phyloP scores from a whole-genome alignment of 2,329 filamentous ascomycete species.

The Proliferodiscus dingleyae region DNA sequence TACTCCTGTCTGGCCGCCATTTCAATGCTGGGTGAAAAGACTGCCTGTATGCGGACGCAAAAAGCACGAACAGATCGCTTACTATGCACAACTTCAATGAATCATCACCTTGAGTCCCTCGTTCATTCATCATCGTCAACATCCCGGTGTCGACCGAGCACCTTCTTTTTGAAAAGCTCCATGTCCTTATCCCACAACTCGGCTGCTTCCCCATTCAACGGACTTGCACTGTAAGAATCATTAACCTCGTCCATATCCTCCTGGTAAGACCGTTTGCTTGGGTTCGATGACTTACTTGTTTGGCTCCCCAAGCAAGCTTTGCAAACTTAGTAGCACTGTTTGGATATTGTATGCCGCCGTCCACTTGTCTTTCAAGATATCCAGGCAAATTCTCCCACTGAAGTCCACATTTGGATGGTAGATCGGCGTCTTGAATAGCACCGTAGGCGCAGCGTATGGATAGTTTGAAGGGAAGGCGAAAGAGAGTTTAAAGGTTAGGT shows the following conservation, averaged over 20 bases:
- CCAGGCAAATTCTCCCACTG: constrained; percentile 90
- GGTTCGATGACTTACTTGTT: constrained; percentile 99
- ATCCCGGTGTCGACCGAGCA: constrained; percentile 57
- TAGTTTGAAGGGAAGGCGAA: constrained; percentile 91
- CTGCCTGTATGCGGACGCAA: constrained; percentile 4
- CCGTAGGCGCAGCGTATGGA: constrained; percentile 83
- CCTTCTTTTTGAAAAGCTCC: constrained; percentile 79
- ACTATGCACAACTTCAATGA: constrained; percentile 21
- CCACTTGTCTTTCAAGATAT: constrained; percentile 99
- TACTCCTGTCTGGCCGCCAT: constrained; percentile 17
- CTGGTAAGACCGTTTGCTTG: too few relatives aligned
- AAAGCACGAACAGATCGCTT: constrained; percentile 1
- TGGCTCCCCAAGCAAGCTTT: constrained; percentile 91
- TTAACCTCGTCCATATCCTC: constrained; percentile 10
- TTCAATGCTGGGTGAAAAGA: constrained; percentile 19
- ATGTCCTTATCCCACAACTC: constrained; percentile 90
- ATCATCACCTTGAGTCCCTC: constrained; percentile 6
- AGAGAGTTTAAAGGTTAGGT: constrained; percentile 84
- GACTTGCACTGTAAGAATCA: constrained; percentile 64
- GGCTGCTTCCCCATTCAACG: constrained; percentile 92
- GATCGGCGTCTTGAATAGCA: constrained; percentile 97
- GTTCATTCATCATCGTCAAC: constrained; percentile 55
- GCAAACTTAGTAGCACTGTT: constrained; percentile 85
- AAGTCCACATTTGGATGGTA: constrained; percentile 99
- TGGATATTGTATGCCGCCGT: constrained; percentile 96